Base-by-base conservation (phyloP, 352 stramenopile species). In the Globisporangium yorkense region DNA sequence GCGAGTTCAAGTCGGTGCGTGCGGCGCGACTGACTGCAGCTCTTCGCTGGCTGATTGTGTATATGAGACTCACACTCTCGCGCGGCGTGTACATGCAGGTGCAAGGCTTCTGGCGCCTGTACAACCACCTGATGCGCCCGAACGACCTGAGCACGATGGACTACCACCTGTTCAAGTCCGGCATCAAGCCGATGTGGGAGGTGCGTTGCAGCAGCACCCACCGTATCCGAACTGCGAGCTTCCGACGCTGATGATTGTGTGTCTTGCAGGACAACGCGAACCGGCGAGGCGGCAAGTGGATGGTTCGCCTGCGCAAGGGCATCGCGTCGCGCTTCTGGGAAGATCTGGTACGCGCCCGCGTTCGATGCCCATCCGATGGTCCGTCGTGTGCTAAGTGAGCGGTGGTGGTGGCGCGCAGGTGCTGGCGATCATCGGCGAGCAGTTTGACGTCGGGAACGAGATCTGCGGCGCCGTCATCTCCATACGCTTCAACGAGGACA, bases 141-240 rank as follows among this genome's bases (percentile, higher is more conserved):
- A 96, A 96, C 68, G 88, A 98, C 53, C 72, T 97, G 27, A 94
- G 90, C 66, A 89, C 81, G 4, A 96, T 95, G 74, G 92, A 98
- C 60, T 96, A 96, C 59, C 88, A 97, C 59, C 71, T 98, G 33
- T 98, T 98, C 61, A 96, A 96, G 68, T 88, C 92, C 3, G 92
- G 90, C 39, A 97, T 97, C 62, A 97, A 96, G 71, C 92, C 92
- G 15, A 96, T 96, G 70, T 98, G 92, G 92, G 92, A 98, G 63
- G 71, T 80, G 51, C 35, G 55, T 35, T 27, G 43, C 43, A 27
- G 5, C 18, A 5, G 33, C 43, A 47, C 5, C 41, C 16, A 46
- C 41, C 20, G 16, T n/a, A 12, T 5, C n/a, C 6, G n/a, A 27
- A 27, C 24, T 27, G 24, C 24, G 43, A 27, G 16, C 5, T n/a